These are phyloP conservation scores for Colletotrichum euphorbiae DNA, from an alignment of 2,329 filamentous ascomycete genomes.

Conservation along the genomic window DNA sequence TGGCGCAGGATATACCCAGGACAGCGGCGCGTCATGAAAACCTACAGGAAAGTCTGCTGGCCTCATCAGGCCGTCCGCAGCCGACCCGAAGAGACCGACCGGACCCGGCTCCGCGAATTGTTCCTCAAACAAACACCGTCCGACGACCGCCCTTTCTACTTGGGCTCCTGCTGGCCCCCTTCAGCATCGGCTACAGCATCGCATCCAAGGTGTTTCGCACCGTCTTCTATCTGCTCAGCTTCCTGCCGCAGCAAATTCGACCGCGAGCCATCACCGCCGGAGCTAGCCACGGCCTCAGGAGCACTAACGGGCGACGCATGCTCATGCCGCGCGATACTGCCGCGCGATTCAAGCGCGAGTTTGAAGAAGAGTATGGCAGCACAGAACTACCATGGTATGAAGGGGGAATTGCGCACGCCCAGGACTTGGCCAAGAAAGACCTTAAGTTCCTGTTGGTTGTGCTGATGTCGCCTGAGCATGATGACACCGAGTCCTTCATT, in stretches of 20 bases:
- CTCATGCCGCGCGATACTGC: slow-evolving; percentile 89
- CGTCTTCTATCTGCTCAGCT: slow-evolving; percentile 82
- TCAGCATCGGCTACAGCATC: slow-evolving; percentile 80
- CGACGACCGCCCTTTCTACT: slow-evolving; percentile 81
- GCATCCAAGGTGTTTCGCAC: slow-evolving; percentile 77
- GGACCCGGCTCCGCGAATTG: slow-evolving; percentile 84
- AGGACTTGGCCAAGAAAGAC: slow-evolving; percentile 90
- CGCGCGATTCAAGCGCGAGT: slow-evolving; percentile 88
- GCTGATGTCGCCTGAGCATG: slow-evolving; percentile 91
- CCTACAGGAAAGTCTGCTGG: slow-evolving; percentile 70
- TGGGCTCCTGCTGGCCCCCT: slow-evolving; percentile 82
- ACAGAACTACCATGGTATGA: slow-evolving; percentile 83
- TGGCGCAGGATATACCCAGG: slow-evolving; percentile 71
- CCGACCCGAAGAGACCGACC: slow-evolving; percentile 48
- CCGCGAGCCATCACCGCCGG: slow-evolving; percentile 67
- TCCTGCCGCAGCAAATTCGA: slow-evolving; percentile 76
- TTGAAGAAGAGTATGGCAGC: slow-evolving; percentile 90
- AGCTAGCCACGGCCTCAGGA: slow-evolving; percentile 63
- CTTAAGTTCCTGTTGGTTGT: slow-evolving; percentile 92
- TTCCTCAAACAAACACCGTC: slow-evolving; percentile 77
- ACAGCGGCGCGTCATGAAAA: slow-evolving; percentile 78
- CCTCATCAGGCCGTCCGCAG: slow-evolving; percentile 44
- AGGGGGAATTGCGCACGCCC: slow-evolving; percentile 89
- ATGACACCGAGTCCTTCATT: slow-evolving; percentile 87
- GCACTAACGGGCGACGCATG: slow-evolving; percentile 77